A percentile compares a stretch with the other conserved stretches of the same genome.
phyloP scores from a whole-genome alignment of 139 green algal species.

The Microglena sp. region DNA sequence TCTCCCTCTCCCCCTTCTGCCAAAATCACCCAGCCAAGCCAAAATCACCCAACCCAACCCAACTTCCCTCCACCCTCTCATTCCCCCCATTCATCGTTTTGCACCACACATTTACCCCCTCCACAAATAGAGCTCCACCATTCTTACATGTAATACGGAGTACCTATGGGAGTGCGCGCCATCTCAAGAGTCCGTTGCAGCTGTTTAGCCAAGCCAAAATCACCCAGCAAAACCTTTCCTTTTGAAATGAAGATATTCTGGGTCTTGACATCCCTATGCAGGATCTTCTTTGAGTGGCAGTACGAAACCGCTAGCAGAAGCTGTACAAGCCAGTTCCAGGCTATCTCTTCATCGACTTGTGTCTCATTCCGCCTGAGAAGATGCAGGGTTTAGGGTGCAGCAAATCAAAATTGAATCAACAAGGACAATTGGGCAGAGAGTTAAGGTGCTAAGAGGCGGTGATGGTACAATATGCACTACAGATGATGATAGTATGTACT shows the following conservation, averaged over 20 bases:
- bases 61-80: no score
- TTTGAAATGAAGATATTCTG: slow-evolving; percentile 13
- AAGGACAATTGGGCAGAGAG: no score
- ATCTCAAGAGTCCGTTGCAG: slow-evolving; percentile 7
- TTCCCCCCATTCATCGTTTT: no score
- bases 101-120: no score
- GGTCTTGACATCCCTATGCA: slow-evolving; percentile 46
- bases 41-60: no score
- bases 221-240: slow-evolving; percentile 34
- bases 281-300: slow-evolving; percentile 32
- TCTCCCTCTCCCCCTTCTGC: no score
- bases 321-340: slow-evolving; percentile 31
- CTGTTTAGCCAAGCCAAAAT: slow-evolving; percentile 29
- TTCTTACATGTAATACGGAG: neutral
- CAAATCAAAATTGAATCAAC: no score
- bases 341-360: slow-evolving; percentile 11
- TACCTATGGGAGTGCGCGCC: neutral
- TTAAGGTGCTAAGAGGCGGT: no score
- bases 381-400: neutral
- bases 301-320: slow-evolving; percentile 34
- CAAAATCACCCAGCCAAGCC: no score
- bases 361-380: neutral
- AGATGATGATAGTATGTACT: no score
- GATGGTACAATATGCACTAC: no score
- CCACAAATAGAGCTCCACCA: no score